Evolutionary conservation across 2,329 filamentous ascomycete genomes (phyloP), one percentile per base, ranked within the genome.

Genomic region (Xylariaceae sp.): DNA sequence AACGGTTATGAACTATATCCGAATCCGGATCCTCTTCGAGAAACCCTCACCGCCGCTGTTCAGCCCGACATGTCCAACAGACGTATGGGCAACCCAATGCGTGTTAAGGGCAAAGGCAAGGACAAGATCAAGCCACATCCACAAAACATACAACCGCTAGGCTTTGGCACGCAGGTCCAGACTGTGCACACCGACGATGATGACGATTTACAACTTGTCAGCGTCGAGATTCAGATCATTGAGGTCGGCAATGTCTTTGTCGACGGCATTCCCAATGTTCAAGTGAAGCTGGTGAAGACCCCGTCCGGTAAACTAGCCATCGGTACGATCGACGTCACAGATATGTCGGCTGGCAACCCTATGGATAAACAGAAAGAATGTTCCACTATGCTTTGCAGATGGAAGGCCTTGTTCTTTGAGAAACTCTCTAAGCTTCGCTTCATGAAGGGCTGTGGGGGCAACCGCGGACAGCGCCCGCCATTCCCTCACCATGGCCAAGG

Each of bases 1-100:
- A 87, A 88, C 69, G 82, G 79, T 52, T 79, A 81, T 55, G 79
- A 83, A 62, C 73, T 88, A 15, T 88, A 85, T 61, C 81, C 82
- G 13, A 70, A 75, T 45, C 69, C 81, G 58, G 72, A 81, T 64
- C 74, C 77, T 1, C 73, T 76, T 66, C 67, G 67, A 58, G 69
- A 71, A 41, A 69, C 70, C 7, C 72, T 84, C 30, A 71, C 67
- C 5, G 81, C 81, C 9, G 62, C 71, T 10, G 76, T 83, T 50
- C 63, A 77, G 27, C 70, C 75, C 33, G 72, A 76, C 35, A 55
- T 66, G 55, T 45, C 53, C 37, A 45, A 67, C 63, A 53, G 63
- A 62, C 63, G 60, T 5, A 18, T 40, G 13, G 51, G 35, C 44
- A 15, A 6, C 29, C 67, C 72, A 21, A 67, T 68, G 20, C 68